These are phyloP conservation scores for Smallanthus sonchifolius DNA, from an alignment of 129 eudicot genomes.

Conservation along the genomic window DNA sequence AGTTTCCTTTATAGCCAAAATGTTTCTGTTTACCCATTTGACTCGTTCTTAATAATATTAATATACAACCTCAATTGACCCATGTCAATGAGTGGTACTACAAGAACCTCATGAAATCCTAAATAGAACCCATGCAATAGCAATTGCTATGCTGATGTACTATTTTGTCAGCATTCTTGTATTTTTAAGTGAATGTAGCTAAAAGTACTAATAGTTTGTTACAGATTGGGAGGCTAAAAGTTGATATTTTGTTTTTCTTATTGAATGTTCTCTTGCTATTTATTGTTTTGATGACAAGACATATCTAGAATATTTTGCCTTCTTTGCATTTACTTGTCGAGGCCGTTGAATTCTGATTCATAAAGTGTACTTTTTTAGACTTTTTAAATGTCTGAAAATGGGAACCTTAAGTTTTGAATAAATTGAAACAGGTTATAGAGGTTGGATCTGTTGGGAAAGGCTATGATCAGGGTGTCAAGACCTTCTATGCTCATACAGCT, in stretches of 20 bases:
- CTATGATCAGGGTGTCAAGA: slow-evolving; percentile 51
- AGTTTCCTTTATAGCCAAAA: not conserved
- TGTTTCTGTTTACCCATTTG: not conserved
- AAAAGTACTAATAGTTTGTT: not conserved
- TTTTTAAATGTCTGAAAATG: not conserved
- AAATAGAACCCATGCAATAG: not conserved
- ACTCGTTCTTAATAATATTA: not conserved
- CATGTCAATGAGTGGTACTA: not conserved
- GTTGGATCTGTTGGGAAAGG: slow-evolving; percentile 97
- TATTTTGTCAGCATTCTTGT: slow-evolving; percentile 3
- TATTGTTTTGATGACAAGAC: slow-evolving; percentile 2
- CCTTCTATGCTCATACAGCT: slow-evolving; percentile 73
- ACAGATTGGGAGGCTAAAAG: not conserved
- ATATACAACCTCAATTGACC: not conserved
- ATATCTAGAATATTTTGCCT: not conserved
- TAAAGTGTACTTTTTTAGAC: not conserved
- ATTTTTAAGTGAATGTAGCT: not conserved
- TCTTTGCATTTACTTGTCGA: not conserved
- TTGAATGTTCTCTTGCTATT: not conserved
- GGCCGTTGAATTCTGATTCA: not conserved
- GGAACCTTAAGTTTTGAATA: slow-evolving; percentile 12
- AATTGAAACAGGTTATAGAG: slow-evolving; percentile 67
- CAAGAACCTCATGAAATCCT: not conserved
- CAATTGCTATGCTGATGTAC: slow-evolving; percentile 11
- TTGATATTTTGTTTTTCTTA: not conserved